Base-by-base conservation (phyloP, 495 filamentous ascomycete species). In the Penicillium canescens region DNA sequence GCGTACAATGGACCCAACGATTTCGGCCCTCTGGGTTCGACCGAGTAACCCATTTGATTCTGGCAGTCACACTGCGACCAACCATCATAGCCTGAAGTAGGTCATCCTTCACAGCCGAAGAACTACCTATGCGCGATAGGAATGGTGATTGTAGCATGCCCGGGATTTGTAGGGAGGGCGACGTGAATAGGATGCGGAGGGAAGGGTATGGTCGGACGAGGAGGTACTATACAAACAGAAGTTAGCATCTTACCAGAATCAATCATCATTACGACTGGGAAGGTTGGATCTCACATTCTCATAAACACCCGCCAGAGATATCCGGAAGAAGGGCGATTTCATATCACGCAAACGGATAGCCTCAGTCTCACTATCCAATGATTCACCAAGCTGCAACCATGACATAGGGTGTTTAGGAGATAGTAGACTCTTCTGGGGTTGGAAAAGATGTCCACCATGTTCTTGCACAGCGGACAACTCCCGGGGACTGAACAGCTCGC, bases 171-270 rank as follows among this genome's bases (percentile, higher is more conserved):
- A 86, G 73, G 9, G 81, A 80, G 0, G 82, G 83, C 1, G 83
- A 86, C 18, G 82, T 80, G 63, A 87, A 87, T 12, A 86, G 72
- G 41, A 87, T 80, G 26, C 82, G 79, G 5, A 86, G 78, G 7
- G 82, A 86, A 14, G 83, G 84, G 44, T 78, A 76, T 4, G 83
- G 84, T 23, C 82, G 77, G 44, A 87, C 70, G 26, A 87, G 78
- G 38, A 87, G 72, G 59, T 85, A 87, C 82, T 86, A 47, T 24
- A 14, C 33, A 31, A 7, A 3, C 5, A 31, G 5, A 1, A 7
- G 8, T 31, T 31, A 31, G 26, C 3, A 14, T 20, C 2, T 51
- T 36, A 36, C 23, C 10, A 20, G 31, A 0, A 8, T 13, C 28
- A 9, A 34, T 4, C 13, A 42, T 5, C 23, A 5, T 24, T 2